Percentiles rank a stretch among this genome's conserved stretches.
Conservation (phyloP, 495 filamentous ascomycete genomes). For the Neurospora intermedia region DNA sequence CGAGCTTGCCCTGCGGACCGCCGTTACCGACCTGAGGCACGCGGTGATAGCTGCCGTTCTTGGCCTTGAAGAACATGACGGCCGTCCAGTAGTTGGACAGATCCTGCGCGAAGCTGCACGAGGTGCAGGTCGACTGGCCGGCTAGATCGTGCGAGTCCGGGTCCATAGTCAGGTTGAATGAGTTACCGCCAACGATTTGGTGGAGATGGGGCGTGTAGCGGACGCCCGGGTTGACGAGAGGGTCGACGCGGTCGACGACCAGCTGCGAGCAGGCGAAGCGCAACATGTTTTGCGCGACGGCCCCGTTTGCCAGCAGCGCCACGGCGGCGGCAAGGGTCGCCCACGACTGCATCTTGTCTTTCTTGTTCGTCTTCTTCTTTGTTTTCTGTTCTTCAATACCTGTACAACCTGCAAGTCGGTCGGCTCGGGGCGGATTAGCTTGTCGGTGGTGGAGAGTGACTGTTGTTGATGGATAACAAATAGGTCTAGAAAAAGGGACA, state of each 20-base stretch:
- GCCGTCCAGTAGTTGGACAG: constrained; percentile 77
- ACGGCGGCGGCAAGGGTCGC: constrained; percentile 33
- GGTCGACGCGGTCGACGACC: constrained; percentile 43
- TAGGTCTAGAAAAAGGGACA: not conserved
- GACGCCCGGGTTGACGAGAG: constrained; percentile 40
- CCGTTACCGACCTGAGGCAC: constrained; percentile 54
- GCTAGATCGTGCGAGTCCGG: constrained; percentile 40
- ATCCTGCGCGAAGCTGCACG: constrained; percentile 58
- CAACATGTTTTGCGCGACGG: constrained; percentile 40
- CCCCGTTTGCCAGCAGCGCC: constrained; percentile 38
- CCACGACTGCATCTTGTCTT: constrained; percentile 38
- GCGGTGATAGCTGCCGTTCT: constrained; percentile 61
- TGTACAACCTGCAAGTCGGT: not conserved
- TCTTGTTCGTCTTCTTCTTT: not conserved
- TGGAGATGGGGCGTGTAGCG: constrained; percentile 41
- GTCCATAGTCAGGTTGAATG: constrained; percentile 60
- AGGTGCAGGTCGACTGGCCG: constrained; percentile 53
- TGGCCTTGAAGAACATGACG: constrained; percentile 53
- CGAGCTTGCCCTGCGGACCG: constrained; percentile 45
- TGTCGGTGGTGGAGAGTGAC: not conserved
- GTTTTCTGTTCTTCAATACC: constrained; percentile 2
- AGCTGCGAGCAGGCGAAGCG: constrained; percentile 48
- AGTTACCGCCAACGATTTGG: constrained; percentile 48
- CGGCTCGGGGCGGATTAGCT: not conserved
- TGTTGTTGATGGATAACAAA: not conserved